Conservation (phyloP, 2,329 filamentous ascomycete genomes). For the Verticillium nonalfalfae region DNA sequence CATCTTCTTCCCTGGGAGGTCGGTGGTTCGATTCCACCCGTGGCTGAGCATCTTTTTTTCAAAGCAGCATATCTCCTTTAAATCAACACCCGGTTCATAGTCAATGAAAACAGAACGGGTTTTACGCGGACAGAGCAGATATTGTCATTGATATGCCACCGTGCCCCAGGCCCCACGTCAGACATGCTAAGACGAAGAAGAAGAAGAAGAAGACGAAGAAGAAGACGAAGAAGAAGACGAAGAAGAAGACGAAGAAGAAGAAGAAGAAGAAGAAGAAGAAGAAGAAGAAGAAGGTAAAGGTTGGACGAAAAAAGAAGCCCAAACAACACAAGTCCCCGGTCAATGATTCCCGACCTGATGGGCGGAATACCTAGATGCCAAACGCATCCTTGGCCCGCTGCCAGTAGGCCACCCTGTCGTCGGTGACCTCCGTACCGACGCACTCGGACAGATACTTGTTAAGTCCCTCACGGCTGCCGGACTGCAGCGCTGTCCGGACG, state of each 20-base stretch:
- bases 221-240: no score
- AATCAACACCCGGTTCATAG: background rate
- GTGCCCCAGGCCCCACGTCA: background rate
- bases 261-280: no score
- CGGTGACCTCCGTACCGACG: conserved; percentile 27
- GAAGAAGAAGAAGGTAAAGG: background rate
- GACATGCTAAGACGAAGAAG: no score
- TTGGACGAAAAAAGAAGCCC: background rate
- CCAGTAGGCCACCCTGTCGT: conserved; percentile 33
- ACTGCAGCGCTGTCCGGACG: conserved; percentile 25
- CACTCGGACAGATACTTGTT: conserved; percentile 37
- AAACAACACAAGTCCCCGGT: background rate
- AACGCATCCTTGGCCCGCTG: conserved; percentile 40
- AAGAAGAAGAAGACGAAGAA: no score
- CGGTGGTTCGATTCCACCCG: background rate
- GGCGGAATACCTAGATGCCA: conserved; percentile 17
- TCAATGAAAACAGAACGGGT: no score
- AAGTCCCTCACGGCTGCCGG: conserved; percentile 33
- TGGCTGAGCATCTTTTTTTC: background rate
- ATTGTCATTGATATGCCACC: background rate
- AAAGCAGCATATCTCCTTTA: no score
- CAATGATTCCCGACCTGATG: background rate
- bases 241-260: no score
- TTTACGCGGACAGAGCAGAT: no score
- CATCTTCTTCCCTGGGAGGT: background rate